Evolutionary conservation across 148 eudicot species (phyloP), one percentile per base, ranked within the genome.

Genomic region (Chenopodium berlandieri): DNA sequence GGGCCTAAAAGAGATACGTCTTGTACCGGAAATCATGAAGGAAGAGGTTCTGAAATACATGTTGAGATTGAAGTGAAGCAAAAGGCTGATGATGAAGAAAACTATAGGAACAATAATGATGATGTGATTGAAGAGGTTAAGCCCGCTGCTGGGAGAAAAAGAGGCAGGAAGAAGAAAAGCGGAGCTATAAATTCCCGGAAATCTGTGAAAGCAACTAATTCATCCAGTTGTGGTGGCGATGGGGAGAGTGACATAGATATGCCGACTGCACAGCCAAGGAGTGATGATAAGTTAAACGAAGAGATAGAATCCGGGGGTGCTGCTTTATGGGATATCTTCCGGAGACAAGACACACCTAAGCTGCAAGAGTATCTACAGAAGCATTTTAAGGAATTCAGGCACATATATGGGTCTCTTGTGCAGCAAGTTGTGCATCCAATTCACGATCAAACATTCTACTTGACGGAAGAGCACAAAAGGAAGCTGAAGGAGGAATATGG

Each of bases 251-350:
- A 76, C 23, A 46, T 74, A 73, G 73, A 68, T 81, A 62, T 67
- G 20, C 30, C 27, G 64, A 46, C 63, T 67, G 79, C 66, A 9
- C 75, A 75, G 27, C 60, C 63, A 82, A 75, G 47, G 25, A 47
- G 20, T 62, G 82, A 78, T 50, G 83, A 25, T 17, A 27, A 47
- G 71, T 67, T 63, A 68, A 68, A 58, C 44, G 48, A 83, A 62
- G 75, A 17, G 48, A n/a, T 75, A 62, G 77, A 83, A 10, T 75
- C 64, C 16, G 89, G 85, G 47, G 92, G 86, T 74, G 91, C 89
- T 75, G 95, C 95, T 34, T 78, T 91, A 23, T 91, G 95, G 95
- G 95, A 91, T 79, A 84, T 88, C 34, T 88, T 88, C 70, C 81
- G 90, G 52, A 82, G 90, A 80, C 78, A 88, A 86, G 90, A 88